phyloP scores from a whole-genome alignment of 225 moss, liverwort and hornwort species.

The Rhytidiadelphus loreus region DNA sequence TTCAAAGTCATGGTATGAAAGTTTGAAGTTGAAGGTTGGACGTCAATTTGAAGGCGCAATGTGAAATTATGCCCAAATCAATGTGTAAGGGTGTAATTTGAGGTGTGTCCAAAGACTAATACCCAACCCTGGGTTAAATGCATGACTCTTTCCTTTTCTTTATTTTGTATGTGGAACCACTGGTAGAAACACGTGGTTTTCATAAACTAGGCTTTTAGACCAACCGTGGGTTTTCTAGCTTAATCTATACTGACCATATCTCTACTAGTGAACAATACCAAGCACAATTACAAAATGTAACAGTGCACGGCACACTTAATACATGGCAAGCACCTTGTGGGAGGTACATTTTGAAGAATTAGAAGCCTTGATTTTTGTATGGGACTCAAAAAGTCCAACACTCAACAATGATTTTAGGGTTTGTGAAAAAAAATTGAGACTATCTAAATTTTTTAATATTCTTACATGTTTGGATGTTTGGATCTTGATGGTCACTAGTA shows the following conservation, averaged over 20 bases:
- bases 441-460: too few species aligned
- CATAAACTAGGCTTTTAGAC: not conserved
- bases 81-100: not conserved
- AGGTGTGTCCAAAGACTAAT: rapidly evolving
- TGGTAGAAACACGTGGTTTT: rapidly evolving
- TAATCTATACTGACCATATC: not conserved
- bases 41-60: rapidly evolving
- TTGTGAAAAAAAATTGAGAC: rapidly evolving
- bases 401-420: too few species aligned
- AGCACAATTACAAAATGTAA: not conserved
- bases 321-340: rapidly evolving
- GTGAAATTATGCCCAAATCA: rapidly evolving
- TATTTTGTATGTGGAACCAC: not conserved
- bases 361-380: not conserved
- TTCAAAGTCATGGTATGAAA: not conserved
- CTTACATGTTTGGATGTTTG: rapidly evolving
- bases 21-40: not conserved
- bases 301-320: rapidly evolving
- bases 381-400: rapidly evolving
- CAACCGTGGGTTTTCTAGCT: not conserved
- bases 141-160: rapidly evolving
- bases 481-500: not conserved
- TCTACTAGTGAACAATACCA: not conserved
- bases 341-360: rapidly evolving
- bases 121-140: rapidly evolving